Evolutionary conservation across 306 rosid genomes (phyloP), one percentile per base, ranked within the genome.

Genomic region (Vigna trinervia): DNA sequence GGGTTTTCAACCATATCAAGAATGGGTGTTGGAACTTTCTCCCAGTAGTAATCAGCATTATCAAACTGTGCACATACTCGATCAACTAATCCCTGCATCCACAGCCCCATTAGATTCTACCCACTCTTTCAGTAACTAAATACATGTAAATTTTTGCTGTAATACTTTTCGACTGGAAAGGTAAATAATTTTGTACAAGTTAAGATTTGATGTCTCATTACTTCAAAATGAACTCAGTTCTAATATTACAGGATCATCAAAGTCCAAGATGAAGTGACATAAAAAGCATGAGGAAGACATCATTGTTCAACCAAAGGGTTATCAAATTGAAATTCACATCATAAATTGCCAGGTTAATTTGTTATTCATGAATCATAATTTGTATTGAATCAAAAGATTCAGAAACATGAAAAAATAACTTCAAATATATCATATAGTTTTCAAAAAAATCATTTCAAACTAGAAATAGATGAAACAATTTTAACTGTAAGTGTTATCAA

Each of bases 1-100:
- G 98, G 98, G 82, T 67, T 90, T 72, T 90, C 95, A 71, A 94
- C 74, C 34, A 80, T 82, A 85, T 94, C 98, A 83, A 94, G 97
- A 52, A 94, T 74, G 61, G 97, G 97, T 28, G 98, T 92, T 7
- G 93, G 83, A 59, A 39, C 68, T 83, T 88, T 83, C 68, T 94
- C 98, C 84, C 92, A 80, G 80, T 83, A 80, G 78, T 78, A 86
- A 74, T 84, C 91, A 78, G 86, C 93, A 82, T 59, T 61, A 56
- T 89, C 88, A 20, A 94, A 87, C 14, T 70, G 63, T 61, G 90
- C 91, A 82, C 80, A 65, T 59, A 90, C 75, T 63, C 77, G 85
- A 72, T 71, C 67, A 45, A 75, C 80, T 58, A 79, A 78, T 57
- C 81, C 81, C 98, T 94, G 88, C 87, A 86, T 82, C 79, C 62